Evolutionary conservation across 108 stramenopile genomes (phyloP).

Genomic region (Schizochytrium sp.): DNA sequence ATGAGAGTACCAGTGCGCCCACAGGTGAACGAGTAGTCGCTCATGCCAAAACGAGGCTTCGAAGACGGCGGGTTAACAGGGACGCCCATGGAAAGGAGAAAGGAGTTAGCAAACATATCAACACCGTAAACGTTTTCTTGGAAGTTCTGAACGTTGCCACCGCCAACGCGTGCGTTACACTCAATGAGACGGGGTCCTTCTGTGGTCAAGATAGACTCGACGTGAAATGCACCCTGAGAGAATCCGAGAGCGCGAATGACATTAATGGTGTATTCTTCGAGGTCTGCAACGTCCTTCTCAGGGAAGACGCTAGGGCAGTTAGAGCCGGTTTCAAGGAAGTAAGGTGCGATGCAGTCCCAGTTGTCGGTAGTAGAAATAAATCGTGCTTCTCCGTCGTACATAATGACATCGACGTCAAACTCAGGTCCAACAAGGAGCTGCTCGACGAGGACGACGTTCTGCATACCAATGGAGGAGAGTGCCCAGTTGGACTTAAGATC

Average conservation of each 20-base stretch:
- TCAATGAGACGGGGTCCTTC: slow-evolving; percentile 56
- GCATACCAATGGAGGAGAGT: neutral
- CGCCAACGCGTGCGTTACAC: slow-evolving; percentile 60
- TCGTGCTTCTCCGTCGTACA: neutral
- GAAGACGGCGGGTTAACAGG: slow-evolving; percentile 41
- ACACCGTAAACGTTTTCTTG: neutral
- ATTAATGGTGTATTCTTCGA: slow-evolving; percentile 38
- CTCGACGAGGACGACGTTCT: slow-evolving; percentile 31
- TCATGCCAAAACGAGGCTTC: neutral
- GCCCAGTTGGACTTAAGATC: slow-evolving; percentile 41
- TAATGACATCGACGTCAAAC: slow-evolving; percentile 62
- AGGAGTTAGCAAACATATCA: slow-evolving; percentile 56
- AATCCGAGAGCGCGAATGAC: slow-evolving; percentile 40
- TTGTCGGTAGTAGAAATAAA: slow-evolving; percentile 33
- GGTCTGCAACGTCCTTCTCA: neutral
- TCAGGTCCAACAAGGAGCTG: slow-evolving; percentile 58
- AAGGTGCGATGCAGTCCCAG: slow-evolving; percentile 53
- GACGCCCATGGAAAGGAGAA: slow-evolving; percentile 48
- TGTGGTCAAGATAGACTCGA: slow-evolving; percentile 58
- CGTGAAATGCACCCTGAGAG: slow-evolving; percentile 46
- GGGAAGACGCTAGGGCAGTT: slow-evolving; percentile 1
- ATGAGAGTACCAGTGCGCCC: neutral
- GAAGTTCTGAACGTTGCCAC: slow-evolving; percentile 50
- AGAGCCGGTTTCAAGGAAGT: slow-evolving; percentile 59
- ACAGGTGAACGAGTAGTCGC: slow-evolving; percentile 49